These are phyloP conservation scores for Blastobotrys apis DNA, from an alignment of 1,139 yeast species.

Conservation along the genomic window DNA sequence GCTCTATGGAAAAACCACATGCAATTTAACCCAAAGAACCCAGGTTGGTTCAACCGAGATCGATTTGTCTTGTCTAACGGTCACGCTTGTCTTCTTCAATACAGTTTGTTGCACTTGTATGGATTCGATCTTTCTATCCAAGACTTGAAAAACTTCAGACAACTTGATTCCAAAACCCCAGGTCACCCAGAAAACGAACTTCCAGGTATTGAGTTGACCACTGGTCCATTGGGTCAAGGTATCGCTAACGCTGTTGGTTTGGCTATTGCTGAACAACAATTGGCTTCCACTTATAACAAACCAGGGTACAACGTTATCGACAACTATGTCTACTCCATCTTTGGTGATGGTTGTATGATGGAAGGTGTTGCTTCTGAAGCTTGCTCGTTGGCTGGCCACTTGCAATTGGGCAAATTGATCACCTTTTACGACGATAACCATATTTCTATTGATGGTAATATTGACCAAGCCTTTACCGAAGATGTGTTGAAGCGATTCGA, in stretches of 20 bases:
- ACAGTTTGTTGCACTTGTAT: slow-evolving; percentile 77
- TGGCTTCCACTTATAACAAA: slow-evolving; percentile 92
- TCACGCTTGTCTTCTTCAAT: slow-evolving; percentile 91
- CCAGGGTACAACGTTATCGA: slow-evolving; percentile 65
- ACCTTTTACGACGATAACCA: slow-evolving; percentile 97
- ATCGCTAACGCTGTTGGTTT: slow-evolving; percentile 93
- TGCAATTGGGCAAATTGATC: slow-evolving; percentile 89
- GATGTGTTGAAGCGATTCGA: slow-evolving; percentile 81
- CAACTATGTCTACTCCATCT: slow-evolving; percentile 71
- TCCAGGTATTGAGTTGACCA: slow-evolving; percentile 95
- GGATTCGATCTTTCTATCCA: slow-evolving; percentile 82
- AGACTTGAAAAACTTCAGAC: slow-evolving; percentile 90
- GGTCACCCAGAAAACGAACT: slow-evolving; percentile 83
- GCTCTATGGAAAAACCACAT: slow-evolving; percentile 65
- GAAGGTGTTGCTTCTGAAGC: slow-evolving; percentile 98
- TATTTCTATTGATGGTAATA: slow-evolving; percentile 95
- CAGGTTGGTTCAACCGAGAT: slow-evolving; percentile 92
- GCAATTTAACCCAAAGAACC: slow-evolving; percentile 87
- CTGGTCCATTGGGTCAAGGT: slow-evolving; percentile 99
- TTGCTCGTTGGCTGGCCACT: slow-evolving; percentile 92
- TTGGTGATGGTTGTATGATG: slow-evolving; percentile 98
- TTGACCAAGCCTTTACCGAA: slow-evolving; percentile 90
- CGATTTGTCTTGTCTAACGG: slow-evolving; percentile 95
- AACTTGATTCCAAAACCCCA: slow-evolving; percentile 85
- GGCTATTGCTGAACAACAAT: slow-evolving; percentile 90